phyloP scores from a whole-genome alignment of 176 grass and related monocot genomes.

The maize (Zea mays) region Zm-B73-REFERENCE-NAM-5.0 NC_050104.1:159699001-159699500 shows the following conservation, averaged over 20 bases:
- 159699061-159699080: neutral
- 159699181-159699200: no score
- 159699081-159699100: neutral
- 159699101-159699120: no score
- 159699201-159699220: no score
- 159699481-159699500: no score
- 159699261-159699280: constrained; percentile 7
- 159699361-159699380: constrained; percentile 45
- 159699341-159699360: neutral
- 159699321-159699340: constrained; percentile 35
- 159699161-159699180: no score
- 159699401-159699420: neutral
- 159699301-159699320: constrained; percentile 53
- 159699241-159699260: neutral
- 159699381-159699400: constrained; percentile 45
- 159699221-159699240: neutral
- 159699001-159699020: no score
- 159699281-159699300: constrained; percentile 46
- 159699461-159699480: neutral
- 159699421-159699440: neutral
- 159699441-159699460: neutral
- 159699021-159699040: neutral
- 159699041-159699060: neutral
- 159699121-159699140: neutral
- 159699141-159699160: no score